phyloP scores from a whole-genome alignment of 2,329 filamentous ascomycete genomes.

The Sporothrix curviconia region DNA sequence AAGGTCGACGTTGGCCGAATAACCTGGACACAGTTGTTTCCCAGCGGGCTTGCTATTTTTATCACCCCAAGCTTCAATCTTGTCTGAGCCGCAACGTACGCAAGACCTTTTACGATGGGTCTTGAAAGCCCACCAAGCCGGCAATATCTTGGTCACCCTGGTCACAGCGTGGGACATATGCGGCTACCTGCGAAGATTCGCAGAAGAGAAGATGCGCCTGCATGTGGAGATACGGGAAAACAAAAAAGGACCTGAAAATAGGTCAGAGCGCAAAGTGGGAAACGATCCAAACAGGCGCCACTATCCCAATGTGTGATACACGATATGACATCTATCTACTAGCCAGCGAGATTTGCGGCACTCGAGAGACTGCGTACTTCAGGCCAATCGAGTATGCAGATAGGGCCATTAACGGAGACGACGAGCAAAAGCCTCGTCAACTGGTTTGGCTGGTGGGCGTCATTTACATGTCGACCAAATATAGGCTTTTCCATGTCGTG shows the following conservation, averaged over 20 bases:
- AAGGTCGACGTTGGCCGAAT: constrained; percentile 27
- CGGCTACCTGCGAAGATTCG: constrained; percentile 31
- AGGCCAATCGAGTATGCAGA: constrained; percentile 40
- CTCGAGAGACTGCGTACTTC: constrained; percentile 20
- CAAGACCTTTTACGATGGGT: constrained; percentile 38
- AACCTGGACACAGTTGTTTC: constrained; percentile 36
- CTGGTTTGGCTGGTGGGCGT: constrained; percentile 56
- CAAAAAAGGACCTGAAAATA: constrained; percentile 20
- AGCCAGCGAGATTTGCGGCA: constrained; percentile 23
- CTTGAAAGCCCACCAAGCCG: constrained; percentile 17
- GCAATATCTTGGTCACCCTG: constrained; percentile 24
- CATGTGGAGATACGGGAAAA: constrained; percentile 17
- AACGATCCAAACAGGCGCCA: constrained; percentile 25
- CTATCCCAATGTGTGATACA: constrained; percentile 19
- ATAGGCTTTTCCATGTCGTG: constrained; percentile 49
- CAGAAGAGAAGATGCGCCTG: constrained; percentile 22
- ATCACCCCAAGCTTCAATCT: constrained; percentile 44
- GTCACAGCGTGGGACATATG: constrained; percentile 32
- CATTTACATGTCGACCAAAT: constrained; percentile 41
- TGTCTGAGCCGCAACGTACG: constrained; percentile 37
- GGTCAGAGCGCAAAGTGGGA: constrained; percentile 24
- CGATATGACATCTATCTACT: constrained; percentile 18
- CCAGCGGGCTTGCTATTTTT: constrained; percentile 38
- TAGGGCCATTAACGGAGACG: constrained; percentile 45
- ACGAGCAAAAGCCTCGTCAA: constrained; percentile 58